Conservation (phyloP, 306 rosid species). For the Alnus rubra region DNA sequence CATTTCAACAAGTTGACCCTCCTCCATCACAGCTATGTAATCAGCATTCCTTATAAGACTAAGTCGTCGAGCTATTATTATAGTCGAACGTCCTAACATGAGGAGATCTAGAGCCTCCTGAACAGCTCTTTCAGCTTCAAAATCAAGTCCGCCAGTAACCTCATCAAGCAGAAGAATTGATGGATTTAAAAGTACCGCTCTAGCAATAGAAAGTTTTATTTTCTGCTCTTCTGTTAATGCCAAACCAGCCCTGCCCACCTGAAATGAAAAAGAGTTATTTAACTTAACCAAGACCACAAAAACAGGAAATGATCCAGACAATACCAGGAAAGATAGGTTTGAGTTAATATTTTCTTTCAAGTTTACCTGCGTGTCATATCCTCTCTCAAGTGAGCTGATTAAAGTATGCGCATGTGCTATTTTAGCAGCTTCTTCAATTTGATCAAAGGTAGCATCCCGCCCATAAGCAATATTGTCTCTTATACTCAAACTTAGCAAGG, state of each 20-base stretch:
- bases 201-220: slow-evolving; percentile 93
- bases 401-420: slow-evolving; percentile 98
- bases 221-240: slow-evolving; percentile 93
- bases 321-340: slow-evolving; percentile 11
- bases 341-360: slow-evolving; percentile 23
- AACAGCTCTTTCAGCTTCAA: slow-evolving; percentile 98
- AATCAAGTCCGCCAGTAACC: slow-evolving; percentile 99
- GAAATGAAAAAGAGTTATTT: slow-evolving; percentile 38
- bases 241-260: slow-evolving; percentile 96
- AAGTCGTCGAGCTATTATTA: slow-evolving; percentile 98
- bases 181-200: slow-evolving; percentile 97
- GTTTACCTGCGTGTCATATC: slow-evolving; percentile 88
- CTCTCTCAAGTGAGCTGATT: slow-evolving; percentile 83
- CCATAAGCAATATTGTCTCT: slow-evolving; percentile 99
- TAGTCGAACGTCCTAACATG: slow-evolving; percentile 97
- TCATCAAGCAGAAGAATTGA: slow-evolving; percentile 97
- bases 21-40: slow-evolving; percentile 99
- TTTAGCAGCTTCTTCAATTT: slow-evolving; percentile 99
- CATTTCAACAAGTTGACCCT: slow-evolving; percentile 97
- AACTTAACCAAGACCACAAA: slow-evolving; percentile 1
- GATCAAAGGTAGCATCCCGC: slow-evolving; percentile 83
- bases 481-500: slow-evolving; percentile 92
- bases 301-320: slow-evolving; percentile 16
- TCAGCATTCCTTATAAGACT: slow-evolving; percentile 99
- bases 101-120: slow-evolving; percentile 97